A percentile compares a stretch with the other conserved stretches of the same genome.
These are phyloP conservation scores for Heimioporus retisporus DNA, from an alignment of 1,284 basidiomycete genomes.

Conservation along the genomic window DNA sequence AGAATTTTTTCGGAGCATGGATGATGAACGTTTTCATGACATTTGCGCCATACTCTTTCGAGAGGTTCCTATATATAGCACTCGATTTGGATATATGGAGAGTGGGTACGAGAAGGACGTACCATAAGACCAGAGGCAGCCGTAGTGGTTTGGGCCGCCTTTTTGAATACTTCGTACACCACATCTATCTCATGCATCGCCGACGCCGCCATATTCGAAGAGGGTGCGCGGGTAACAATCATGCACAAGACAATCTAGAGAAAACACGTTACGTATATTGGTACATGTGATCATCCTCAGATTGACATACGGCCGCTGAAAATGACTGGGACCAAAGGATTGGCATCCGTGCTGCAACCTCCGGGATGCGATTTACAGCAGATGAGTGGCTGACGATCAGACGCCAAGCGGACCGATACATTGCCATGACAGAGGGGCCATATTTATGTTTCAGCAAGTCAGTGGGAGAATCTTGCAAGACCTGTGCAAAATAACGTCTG, in stretches of 20 bases:
- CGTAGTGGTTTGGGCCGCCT: slow-evolving; percentile 56
- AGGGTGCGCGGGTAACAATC: slow-evolving; percentile 67
- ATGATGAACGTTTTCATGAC: slow-evolving; percentile 58
- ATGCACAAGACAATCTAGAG: slow-evolving; percentile 76
- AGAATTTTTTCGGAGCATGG: slow-evolving; percentile 38
- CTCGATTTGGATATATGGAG: not conserved
- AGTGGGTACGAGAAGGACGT: slow-evolving; percentile 27
- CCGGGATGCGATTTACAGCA: slow-evolving; percentile 52
- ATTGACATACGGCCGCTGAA: slow-evolving; percentile 65
- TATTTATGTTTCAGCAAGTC: slow-evolving; percentile 71
- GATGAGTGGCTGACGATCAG: slow-evolving; percentile 60
- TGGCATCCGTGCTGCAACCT: slow-evolving; percentile 56
- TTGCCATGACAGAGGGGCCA: slow-evolving; percentile 73
- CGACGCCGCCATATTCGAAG: slow-evolving; percentile 62
- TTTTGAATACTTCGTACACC: slow-evolving; percentile 61
- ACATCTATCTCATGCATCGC: slow-evolving; percentile 68
- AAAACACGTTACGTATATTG: slow-evolving; percentile 9
- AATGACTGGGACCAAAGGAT: slow-evolving; percentile 70
- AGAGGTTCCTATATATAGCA: slow-evolving; percentile 55
- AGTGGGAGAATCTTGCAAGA: slow-evolving; percentile 65
- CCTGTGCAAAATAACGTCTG: slow-evolving; percentile 73
- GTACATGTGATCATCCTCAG: not conserved
- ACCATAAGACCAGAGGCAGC: slow-evolving; percentile 64
- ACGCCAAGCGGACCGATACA: slow-evolving; percentile 78
- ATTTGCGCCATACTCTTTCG: slow-evolving; percentile 60